phyloP scores from a whole-genome alignment of 225 moss, liverwort and hornwort species.

The Bryoerythrophyllum caledonicum region DNA sequence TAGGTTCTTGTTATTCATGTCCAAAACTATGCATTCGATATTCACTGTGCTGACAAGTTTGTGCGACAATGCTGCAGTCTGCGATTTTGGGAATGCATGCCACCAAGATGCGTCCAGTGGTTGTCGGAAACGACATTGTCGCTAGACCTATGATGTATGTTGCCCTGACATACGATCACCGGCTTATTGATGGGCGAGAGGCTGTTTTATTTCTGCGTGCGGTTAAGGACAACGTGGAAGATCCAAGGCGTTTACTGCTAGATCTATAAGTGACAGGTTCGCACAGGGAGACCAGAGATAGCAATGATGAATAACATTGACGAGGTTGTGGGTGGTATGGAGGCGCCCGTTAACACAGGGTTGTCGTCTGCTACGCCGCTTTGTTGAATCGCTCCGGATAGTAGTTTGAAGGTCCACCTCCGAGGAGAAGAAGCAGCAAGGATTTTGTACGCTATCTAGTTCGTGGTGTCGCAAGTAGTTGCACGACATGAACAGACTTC shows the following conservation, averaged over 20 bases:
- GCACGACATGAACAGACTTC: too few relatives aligned
- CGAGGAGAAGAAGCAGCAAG: too few relatives aligned
- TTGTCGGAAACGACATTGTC: slow-evolving; percentile 77
- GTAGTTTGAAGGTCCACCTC: too few relatives aligned
- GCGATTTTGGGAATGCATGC: slow-evolving; percentile 98
- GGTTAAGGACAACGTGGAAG: slow-evolving; percentile 85
- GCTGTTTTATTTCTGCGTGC: slow-evolving; percentile 85
- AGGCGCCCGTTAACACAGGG: too few relatives aligned
- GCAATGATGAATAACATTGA: too few relatives aligned
- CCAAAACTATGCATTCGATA: background rate
- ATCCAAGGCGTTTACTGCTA: slow-evolving; percentile 76
- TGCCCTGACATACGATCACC: slow-evolving; percentile 90
- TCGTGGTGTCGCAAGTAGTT: too few relatives aligned
- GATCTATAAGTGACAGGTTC: slow-evolving; percentile 78
- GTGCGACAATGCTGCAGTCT: slow-evolving; percentile 51
- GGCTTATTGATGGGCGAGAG: slow-evolving; percentile 88
- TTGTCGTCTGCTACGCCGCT: too few relatives aligned
- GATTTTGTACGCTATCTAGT: too few relatives aligned
- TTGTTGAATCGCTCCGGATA: too few relatives aligned
- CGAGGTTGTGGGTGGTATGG: too few relatives aligned
- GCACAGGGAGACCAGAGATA: too few relatives aligned
- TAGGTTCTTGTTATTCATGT: background rate
- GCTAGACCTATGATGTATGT: slow-evolving; percentile 96
- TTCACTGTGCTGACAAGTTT: background rate
- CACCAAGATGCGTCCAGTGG: slow-evolving; percentile 73